These are phyloP conservation scores for Letharia columbiana DNA, from an alignment of 495 filamentous ascomycete species.

Conservation along the genomic window DNA sequence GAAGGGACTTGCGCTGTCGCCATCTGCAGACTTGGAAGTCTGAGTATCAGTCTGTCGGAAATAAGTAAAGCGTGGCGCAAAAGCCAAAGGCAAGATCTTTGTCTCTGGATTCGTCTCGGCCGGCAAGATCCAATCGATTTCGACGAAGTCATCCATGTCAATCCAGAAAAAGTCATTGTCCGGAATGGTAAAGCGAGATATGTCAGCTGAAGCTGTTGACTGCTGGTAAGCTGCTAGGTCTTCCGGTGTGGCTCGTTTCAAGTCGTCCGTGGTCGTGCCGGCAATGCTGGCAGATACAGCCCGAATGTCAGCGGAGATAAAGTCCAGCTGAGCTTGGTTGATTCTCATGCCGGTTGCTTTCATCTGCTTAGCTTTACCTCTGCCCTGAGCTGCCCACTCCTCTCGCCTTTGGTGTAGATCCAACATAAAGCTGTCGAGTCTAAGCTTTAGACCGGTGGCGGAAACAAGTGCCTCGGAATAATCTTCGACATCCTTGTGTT, in stretches of 20 bases:
- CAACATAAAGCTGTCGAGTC: conserved; percentile 89
- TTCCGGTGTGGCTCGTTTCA: conserved; percentile 55
- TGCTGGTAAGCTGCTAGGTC: conserved; percentile 51
- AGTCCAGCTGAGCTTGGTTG: conserved; percentile 83
- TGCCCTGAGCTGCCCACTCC: conserved; percentile 71
- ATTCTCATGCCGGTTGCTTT: conserved; percentile 91
- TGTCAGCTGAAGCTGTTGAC: conserved; percentile 49
- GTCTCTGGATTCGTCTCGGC: conserved; percentile 86
- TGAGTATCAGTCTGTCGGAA: conserved; percentile 94
- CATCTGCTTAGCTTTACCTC: conserved; percentile 59
- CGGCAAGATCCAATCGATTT: conserved; percentile 91
- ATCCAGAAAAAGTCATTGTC: conserved; percentile 94
- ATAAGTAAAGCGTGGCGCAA: conserved; percentile 89
- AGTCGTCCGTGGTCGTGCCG: conserved; percentile 63
- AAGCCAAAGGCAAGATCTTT: conserved; percentile 85
- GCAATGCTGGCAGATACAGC: conserved; percentile 86
- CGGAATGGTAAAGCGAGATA: conserved; percentile 86
- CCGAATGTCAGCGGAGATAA: conserved; percentile 85
- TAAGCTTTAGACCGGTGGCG: conserved; percentile 87
- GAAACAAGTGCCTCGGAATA: conserved; percentile 70
- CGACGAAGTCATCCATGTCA: conserved; percentile 99
- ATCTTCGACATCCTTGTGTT: conserved; percentile 92
- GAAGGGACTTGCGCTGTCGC: conserved; percentile 71
- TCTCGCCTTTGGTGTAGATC: conserved; percentile 93
- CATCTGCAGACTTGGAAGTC: conserved; percentile 56